Conservation (phyloP, 352 stramenopile genomes). For the Pythium myriotylum region DNA sequence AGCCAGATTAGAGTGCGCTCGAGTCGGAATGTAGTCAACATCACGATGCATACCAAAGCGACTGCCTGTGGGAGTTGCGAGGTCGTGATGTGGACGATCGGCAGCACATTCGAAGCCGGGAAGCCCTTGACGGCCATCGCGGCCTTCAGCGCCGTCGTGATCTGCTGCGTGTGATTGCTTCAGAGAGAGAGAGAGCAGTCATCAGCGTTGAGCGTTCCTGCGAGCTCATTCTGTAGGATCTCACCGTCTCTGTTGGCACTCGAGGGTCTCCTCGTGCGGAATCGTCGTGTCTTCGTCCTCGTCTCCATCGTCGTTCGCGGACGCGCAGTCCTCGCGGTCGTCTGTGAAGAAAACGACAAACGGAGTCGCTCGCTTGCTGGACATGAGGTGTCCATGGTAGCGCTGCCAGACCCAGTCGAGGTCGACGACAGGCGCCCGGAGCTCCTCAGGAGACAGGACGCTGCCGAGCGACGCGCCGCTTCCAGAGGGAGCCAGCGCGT, state of each 20-base stretch:
- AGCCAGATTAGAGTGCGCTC: too few species aligned
- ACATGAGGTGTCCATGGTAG: slow-evolving; percentile 25
- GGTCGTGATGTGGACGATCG: slow-evolving; percentile 14
- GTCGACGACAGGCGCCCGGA: background rate
- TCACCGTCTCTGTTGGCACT: slow-evolving; percentile 7
- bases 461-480: slow-evolving; percentile 7
- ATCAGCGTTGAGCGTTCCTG: background rate
- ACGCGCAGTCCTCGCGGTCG: background rate
- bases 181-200: background rate
- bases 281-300: background rate
- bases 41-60: slow-evolving; percentile 1
- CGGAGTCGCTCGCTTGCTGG: slow-evolving; percentile 3
- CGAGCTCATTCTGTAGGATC: background rate
- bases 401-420: slow-evolving; percentile 15
- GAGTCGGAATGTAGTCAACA: too few species aligned
- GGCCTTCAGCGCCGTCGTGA: background rate
- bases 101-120: background rate
- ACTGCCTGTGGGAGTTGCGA: slow-evolving; percentile 9
- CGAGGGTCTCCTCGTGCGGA: background rate
- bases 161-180: background rate
- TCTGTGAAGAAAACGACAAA: slow-evolving; percentile 24
- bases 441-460: slow-evolving; percentile 11
- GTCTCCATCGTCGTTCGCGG: background rate
- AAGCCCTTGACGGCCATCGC: background rate
- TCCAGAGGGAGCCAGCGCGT: background rate